These are phyloP conservation scores for Beauveria sp. DNA, from an alignment of 2,329 filamentous ascomycete species.

Conservation along the genomic window DNA sequence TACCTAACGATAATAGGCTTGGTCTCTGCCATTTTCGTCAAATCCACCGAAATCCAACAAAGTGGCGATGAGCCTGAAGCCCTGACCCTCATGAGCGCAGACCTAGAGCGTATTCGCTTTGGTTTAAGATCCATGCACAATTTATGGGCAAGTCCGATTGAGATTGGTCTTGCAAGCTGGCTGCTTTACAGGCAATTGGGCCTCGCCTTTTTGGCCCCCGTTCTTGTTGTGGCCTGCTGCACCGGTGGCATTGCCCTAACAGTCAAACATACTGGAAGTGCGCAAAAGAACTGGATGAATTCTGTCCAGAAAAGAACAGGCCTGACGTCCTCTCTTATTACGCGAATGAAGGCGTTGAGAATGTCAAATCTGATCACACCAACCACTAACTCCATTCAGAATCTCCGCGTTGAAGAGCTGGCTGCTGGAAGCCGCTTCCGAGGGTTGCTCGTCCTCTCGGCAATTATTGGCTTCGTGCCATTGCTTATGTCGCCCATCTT, in stretches of 20 bases:
- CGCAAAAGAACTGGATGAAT: conserved; percentile 29
- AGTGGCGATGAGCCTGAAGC: conserved; percentile 13
- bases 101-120: conserved; percentile 23
- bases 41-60: neutral
- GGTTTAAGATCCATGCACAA: conserved; percentile 20
- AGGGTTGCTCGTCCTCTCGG: conserved; percentile 7
- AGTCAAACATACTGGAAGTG: too few species aligned
- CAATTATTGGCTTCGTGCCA: conserved; percentile 22
- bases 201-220: conserved; percentile 16
- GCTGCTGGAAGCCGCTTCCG: conserved; percentile 14
- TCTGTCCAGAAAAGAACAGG: conserved; percentile 35
- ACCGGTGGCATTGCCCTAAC: conserved; percentile 13
- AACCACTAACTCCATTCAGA: conserved; percentile 20
- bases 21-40: too few species aligned
- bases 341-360: conserved; percentile 39
- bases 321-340: conserved; percentile 32
- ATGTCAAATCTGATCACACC: conserved; percentile 29
- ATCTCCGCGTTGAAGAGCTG: conserved; percentile 17
- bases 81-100: conserved; percentile 27
- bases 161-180: conserved; percentile 23
- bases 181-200: conserved; percentile 23
- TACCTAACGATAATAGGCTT: too few species aligned
- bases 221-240: conserved; percentile 16
- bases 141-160: conserved; percentile 21
- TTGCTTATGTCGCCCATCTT: conserved; percentile 22